Base-by-base conservation (phyloP, 345 rosid species). In the Salix viminalis region DNA sequence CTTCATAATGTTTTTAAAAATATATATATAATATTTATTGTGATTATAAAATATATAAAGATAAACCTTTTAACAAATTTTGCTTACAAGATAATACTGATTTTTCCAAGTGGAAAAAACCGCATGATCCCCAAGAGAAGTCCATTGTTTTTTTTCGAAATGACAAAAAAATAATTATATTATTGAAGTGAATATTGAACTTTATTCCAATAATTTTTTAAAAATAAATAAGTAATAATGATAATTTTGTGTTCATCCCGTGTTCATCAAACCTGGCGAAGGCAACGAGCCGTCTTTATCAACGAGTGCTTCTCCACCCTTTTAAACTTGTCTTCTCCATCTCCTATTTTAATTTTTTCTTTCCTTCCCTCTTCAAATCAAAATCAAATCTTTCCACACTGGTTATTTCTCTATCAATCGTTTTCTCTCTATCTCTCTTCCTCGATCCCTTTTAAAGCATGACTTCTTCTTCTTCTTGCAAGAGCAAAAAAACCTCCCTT, bases 211-310 rank as follows among this genome's bases (percentile, higher is more conserved):
- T 41, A 1, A 10, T 9, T 41, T 41, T 41, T 8, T 39, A 1
- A 8, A 9, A 41, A 41, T 41, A 41, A 11, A 34, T 36, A 36
- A 36, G 5, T 5, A 36, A 36, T 5, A 36, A 36, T 36, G 5
- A 36, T 36, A 36, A 36, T 58, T 68, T 24, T 14, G 34, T 36
- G 21, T 61, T 37, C 16, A 44, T 10, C 58, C 70, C 68, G 60
- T 70, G 74, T 68, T 21, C 66, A 36, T 69, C 41, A 15, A 26
- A 66, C 69, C 62, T 36, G 71, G 65, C 15, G 76, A 76, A 67
- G 72, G 76, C 77, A 64, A 61, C 6, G 13, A 14, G 70, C 67
- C 79, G 70, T 42, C 72, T 41, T 60, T 44, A 41, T 32, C 16
- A 34, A 50, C 19, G 19, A 48, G 18, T 4, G 32, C 14, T 69